Conservation (phyloP, 768 basidiomycete genomes). For the Trametes coccinea region DNA sequence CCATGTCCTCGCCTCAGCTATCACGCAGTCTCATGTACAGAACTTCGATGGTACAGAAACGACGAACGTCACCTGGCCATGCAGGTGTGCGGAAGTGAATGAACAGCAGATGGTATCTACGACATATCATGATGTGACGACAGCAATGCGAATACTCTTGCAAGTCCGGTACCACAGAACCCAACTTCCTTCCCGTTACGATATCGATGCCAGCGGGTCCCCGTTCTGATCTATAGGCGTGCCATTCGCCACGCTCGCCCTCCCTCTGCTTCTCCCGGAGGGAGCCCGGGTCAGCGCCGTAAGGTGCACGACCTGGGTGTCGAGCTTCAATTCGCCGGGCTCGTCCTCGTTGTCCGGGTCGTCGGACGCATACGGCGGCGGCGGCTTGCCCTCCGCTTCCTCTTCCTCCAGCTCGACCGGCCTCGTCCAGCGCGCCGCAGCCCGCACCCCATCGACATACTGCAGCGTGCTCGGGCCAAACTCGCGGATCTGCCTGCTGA, state of each 20-base stretch:
- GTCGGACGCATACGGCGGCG: slow-evolving; percentile 34
- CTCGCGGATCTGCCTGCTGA: slow-evolving; percentile 60
- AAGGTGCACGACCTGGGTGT: slow-evolving; percentile 38
- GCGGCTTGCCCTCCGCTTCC: slow-evolving; percentile 34
- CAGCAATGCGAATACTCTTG: slow-evolving; percentile 10
- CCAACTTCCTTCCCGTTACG: slow-evolving; percentile 1
- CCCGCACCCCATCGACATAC: slow-evolving; percentile 68
- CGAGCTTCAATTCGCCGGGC: slow-evolving; percentile 33
- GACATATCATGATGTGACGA: slow-evolving; percentile 8
- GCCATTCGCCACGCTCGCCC: slow-evolving; percentile 36
- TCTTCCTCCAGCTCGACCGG: slow-evolving; percentile 47
- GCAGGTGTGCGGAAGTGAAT: slow-evolving; percentile 10
- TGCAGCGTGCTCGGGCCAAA: slow-evolving; percentile 59
- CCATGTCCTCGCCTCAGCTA: no score
- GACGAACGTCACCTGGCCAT: neutral
- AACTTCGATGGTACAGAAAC: no score
- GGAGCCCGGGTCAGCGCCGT: slow-evolving; percentile 71
- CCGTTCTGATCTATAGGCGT: slow-evolving; percentile 23
- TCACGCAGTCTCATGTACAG: no score
- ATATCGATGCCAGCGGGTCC: neutral
- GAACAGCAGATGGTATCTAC: slow-evolving; percentile 16
- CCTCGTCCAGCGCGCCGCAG: slow-evolving; percentile 61
- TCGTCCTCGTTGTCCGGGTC: slow-evolving; percentile 28
- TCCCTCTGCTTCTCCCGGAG: slow-evolving; percentile 55
- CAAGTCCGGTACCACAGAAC: slow-evolving; percentile 7